Conservation (phyloP, 2,329 filamentous ascomycete species). For the Cadophora gregata region DNA sequence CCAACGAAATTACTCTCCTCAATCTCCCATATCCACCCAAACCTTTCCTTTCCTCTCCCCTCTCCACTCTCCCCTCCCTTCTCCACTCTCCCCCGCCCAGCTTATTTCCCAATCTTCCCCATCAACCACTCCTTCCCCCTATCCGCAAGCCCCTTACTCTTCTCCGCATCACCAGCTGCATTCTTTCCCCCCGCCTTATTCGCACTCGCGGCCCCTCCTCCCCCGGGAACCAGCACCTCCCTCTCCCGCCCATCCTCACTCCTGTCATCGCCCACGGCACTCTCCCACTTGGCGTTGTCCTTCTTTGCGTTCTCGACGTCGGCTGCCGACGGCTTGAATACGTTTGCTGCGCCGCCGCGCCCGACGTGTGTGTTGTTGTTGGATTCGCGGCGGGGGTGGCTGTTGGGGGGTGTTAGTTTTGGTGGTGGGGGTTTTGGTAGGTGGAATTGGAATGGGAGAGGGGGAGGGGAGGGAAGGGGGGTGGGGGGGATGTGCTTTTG, state of each 20-base stretch:
- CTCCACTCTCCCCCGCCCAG: neutral
- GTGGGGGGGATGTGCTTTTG: too few species aligned
- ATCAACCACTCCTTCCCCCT: slow-evolving; percentile 59
- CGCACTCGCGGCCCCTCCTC: too few species aligned
- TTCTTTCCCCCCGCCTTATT: neutral
- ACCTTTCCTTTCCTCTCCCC: neutral
- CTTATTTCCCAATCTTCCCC: slow-evolving; percentile 45
- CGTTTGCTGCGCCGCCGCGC: slow-evolving; percentile 77
- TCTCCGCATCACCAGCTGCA: slow-evolving; percentile 18
- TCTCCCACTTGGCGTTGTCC: slow-evolving; percentile 40
- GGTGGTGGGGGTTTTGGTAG: neutral
- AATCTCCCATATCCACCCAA: neutral
- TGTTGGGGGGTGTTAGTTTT: slow-evolving; percentile 6
- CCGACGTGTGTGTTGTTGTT: slow-evolving; percentile 69
- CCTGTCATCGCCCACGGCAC: slow-evolving; percentile 40
- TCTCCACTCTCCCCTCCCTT: neutral
- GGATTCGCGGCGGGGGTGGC: slow-evolving; percentile 56
- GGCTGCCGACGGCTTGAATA: slow-evolving; percentile 56
- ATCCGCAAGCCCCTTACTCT: slow-evolving; percentile 52
- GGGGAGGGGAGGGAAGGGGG: too few species aligned
- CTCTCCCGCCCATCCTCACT: slow-evolving; percentile 18
- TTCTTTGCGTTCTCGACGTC: slow-evolving; percentile 42
- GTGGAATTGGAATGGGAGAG: too few species aligned
- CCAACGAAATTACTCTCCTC: neutral
- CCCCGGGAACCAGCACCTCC: neutral